phyloP scores from a whole-genome alignment of 768 basidiomycete genomes.

The Ramaria rubella region DNA sequence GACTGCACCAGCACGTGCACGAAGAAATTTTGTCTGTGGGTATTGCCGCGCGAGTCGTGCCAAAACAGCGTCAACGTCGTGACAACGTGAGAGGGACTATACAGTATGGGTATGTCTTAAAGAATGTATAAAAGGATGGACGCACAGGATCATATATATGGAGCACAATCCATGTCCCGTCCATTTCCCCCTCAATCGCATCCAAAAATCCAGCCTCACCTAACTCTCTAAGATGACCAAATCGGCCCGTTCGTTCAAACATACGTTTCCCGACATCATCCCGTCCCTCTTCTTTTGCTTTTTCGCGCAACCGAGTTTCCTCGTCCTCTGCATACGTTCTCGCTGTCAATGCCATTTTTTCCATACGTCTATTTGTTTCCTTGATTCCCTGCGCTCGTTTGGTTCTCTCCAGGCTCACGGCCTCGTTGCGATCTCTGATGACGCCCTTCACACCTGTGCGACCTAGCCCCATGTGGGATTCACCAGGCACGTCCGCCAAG shows the following conservation, averaged over 20 bases:
- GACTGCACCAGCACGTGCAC: constrained; percentile 65
- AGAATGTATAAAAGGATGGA: not conserved
- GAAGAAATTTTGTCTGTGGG: constrained; percentile 74
- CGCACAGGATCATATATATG: constrained; percentile 77
- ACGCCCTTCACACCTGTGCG: constrained; percentile 87
- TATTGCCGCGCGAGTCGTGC: constrained; percentile 61
- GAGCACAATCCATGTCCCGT: constrained; percentile 72
- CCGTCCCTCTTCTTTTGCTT: constrained; percentile 28
- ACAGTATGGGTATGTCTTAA: not conserved
- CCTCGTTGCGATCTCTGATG: constrained; percentile 74
- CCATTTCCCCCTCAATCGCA: constrained; percentile 68
- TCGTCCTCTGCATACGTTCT: constrained; percentile 78
- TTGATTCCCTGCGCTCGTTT: constrained; percentile 47
- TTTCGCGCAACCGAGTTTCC: constrained; percentile 41
- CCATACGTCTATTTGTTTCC: constrained; percentile 50
- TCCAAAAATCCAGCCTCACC: constrained; percentile 64
- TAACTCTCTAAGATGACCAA: constrained; percentile 78
- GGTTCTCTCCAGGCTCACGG: constrained; percentile 37
- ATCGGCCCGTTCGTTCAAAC: constrained; percentile 48
- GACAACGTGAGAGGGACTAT: constrained; percentile 73
- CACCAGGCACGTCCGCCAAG: constrained; percentile 40
- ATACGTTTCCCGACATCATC: constrained; percentile 29
- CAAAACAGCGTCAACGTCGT: constrained; percentile 59
- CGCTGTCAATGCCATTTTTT: constrained; percentile 50
- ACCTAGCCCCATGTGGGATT: constrained; percentile 66